phyloP scores from a whole-genome alignment of 139 green algal genomes.

The Chlorella ohadii region DNA sequence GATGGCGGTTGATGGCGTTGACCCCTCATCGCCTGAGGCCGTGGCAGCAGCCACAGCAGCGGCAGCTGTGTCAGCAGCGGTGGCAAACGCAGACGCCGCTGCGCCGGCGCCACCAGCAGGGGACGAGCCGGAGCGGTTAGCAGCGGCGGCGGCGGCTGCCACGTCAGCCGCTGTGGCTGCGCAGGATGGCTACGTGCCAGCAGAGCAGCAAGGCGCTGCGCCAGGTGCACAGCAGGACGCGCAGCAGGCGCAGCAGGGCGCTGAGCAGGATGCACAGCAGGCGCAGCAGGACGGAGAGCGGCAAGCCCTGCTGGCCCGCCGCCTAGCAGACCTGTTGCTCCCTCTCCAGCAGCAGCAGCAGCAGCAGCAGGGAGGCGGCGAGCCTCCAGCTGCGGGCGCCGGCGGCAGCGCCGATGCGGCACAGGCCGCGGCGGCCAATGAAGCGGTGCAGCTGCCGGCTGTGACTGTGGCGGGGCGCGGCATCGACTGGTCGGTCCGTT shows the following conservation, averaged over 20 bases:
- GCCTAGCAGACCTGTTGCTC: slow-evolving; percentile 16
- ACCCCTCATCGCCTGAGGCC: not conserved
- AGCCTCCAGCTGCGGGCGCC: not conserved
- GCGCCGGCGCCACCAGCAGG: not conserved
- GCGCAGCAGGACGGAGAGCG: not conserved
- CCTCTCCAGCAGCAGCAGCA: not conserved
- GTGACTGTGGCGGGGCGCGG: not conserved
- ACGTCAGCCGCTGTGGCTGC: not conserved
- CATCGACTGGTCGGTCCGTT: slow-evolving; percentile 56
- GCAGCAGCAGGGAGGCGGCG: not conserved
- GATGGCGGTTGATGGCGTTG: slow-evolving; percentile 8
- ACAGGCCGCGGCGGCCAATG: not conserved
- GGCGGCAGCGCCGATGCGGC: not conserved
- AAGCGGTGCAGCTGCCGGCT: not conserved
- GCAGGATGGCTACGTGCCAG: not conserved
- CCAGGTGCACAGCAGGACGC: not conserved
- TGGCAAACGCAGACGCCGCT: not conserved
- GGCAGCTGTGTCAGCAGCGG: not conserved
- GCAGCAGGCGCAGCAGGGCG: not conserved
- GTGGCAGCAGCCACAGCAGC: not conserved
- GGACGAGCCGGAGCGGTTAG: not conserved
- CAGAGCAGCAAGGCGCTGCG: not conserved
- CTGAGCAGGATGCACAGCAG: slow-evolving; percentile 1
- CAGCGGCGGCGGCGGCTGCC: not conserved
- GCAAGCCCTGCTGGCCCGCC: slow-evolving; percentile 8